Percentiles rank a stretch among this genome's conserved stretches.
These are phyloP conservation scores for Globisporangium yorkense DNA, from an alignment of 352 stramenopile species.

Conservation along the genomic window DNA sequence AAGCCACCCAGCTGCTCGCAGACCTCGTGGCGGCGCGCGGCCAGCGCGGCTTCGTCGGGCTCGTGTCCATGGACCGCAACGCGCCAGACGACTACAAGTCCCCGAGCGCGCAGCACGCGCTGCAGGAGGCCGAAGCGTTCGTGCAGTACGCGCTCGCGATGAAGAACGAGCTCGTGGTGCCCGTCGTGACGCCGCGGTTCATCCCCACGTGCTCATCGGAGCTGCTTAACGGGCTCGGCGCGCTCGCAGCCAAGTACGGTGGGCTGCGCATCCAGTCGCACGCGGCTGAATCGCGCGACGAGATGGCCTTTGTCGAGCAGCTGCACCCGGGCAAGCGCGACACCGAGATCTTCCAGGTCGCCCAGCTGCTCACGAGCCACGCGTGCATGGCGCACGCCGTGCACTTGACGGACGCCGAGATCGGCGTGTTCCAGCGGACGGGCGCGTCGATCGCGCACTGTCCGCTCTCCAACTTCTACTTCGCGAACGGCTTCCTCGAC, in stretches of 20 bases:
- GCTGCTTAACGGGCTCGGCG: conserved; percentile 70
- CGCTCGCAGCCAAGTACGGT: conserved; percentile 51
- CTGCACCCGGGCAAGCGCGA: conserved; percentile 64
- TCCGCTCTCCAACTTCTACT: conserved; percentile 90
- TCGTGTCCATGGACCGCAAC: conserved; percentile 92
- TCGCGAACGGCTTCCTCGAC: conserved; percentile 67
- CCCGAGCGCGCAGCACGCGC: conserved; percentile 36
- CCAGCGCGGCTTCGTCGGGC: conserved; percentile 81
- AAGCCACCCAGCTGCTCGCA: conserved; percentile 68
- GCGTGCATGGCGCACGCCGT: conserved; percentile 88
- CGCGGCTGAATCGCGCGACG: conserved; percentile 76
- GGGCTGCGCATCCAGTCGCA: conserved; percentile 83
- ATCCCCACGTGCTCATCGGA: conserved; percentile 83
- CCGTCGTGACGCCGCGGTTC: conserved; percentile 31
- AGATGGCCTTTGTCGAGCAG: conserved; percentile 72
- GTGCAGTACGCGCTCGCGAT: conserved; percentile 52
- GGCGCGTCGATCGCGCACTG: conserved; percentile 83
- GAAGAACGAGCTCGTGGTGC: conserved; percentile 36
- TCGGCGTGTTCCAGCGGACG: conserved; percentile 36
- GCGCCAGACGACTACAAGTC: conserved; percentile 71
- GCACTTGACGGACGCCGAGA: conserved; percentile 63
- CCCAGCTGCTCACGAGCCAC: conserved; percentile 54
- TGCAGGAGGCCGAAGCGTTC: conserved; percentile 71
- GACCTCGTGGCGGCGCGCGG: conserved; percentile 58
- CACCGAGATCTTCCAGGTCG: conserved; percentile 61